Evolutionary conservation across 805 yeast species (phyloP).

Genomic region (Torulaspora delbrueckii): DNA sequence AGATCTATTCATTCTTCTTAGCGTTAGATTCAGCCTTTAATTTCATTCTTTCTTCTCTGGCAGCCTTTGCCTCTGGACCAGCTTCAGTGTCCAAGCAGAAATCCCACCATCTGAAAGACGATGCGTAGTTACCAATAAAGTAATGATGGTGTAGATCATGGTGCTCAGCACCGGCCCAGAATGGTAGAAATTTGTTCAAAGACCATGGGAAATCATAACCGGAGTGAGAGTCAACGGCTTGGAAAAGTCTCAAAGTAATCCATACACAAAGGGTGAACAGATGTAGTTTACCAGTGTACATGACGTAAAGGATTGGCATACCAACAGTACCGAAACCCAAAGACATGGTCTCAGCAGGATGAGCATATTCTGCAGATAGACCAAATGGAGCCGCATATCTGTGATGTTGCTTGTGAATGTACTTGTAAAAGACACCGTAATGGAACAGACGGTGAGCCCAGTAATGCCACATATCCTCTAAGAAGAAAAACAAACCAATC

Average conservation of each 20-base stretch:
- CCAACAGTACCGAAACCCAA: slow-evolving; percentile 96
- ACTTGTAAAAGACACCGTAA: slow-evolving; percentile 81
- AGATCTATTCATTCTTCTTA: slow-evolving; percentile 22
- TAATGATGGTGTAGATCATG: slow-evolving; percentile 97
- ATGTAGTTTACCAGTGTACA: slow-evolving; percentile 71
- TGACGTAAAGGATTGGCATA: slow-evolving; percentile 81
- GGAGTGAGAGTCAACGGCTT: slow-evolving; percentile 96
- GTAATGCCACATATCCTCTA: slow-evolving; percentile 97
- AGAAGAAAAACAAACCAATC: slow-evolving; percentile 68
- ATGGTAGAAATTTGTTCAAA: slow-evolving; percentile 82
- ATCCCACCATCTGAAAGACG: slow-evolving; percentile 97
- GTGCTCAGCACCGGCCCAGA: slow-evolving; percentile 99
- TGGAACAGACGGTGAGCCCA: slow-evolving; percentile 91
- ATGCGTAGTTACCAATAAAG: slow-evolving; percentile 92
- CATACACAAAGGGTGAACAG: slow-evolving; percentile 83
- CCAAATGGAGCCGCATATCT: slow-evolving; percentile 98
- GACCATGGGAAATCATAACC: slow-evolving; percentile 99
- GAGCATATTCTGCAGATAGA: slow-evolving; percentile 95
- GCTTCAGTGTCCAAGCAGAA: slow-evolving; percentile 82
- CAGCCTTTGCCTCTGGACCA: slow-evolving; percentile 71
- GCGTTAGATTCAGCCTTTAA: slow-evolving; percentile 47
- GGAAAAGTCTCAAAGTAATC: slow-evolving; percentile 84
- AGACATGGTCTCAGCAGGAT: slow-evolving; percentile 86
- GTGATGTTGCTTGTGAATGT: slow-evolving; percentile 96
- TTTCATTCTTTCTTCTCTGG: slow-evolving; percentile 63